phyloP scores from a whole-genome alignment of 2,329 filamentous ascomycete genomes.

The Talaromyces islandicus region DNA sequence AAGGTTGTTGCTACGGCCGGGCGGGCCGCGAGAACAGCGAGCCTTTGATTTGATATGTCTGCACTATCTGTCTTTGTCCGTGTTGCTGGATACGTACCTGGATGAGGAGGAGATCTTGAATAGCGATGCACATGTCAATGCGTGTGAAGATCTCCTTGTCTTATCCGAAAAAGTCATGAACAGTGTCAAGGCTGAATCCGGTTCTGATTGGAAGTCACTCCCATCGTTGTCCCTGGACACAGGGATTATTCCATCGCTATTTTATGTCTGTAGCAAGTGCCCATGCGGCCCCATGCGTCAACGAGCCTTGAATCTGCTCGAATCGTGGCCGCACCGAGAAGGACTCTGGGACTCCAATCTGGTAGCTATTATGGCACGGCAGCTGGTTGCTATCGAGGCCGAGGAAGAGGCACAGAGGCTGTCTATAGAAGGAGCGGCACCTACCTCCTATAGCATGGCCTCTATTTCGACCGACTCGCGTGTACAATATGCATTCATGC shows the following conservation, averaged over 20 bases:
- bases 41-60: constrained; percentile 14
- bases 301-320: constrained; percentile 23
- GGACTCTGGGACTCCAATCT: constrained; percentile 30
- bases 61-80: constrained; percentile 6
- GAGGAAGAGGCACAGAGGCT: constrained; percentile 3
- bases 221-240: constrained; percentile 21
- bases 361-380: constrained; percentile 21
- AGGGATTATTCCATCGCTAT: constrained; percentile 26
- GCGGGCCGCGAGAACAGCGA: constrained; percentile 7
- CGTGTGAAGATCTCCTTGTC: constrained; percentile 5
- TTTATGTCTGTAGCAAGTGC: constrained; percentile 27
- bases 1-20: not conserved
- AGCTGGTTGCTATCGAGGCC: constrained; percentile 19
- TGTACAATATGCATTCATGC: not conserved
- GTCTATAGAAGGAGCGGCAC: not conserved
- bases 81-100: constrained; percentile 12
- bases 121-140: constrained; percentile 5
- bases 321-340: constrained; percentile 26
- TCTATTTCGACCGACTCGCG: constrained; percentile 3
- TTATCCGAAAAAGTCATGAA: not conserved
- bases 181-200: constrained; percentile 1
- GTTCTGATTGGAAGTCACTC: not conserved
- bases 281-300: constrained; percentile 18
- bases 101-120: constrained; percentile 2
- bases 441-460: not conserved